These are phyloP conservation scores for Anaeramoeba flamelloides DNA, from an alignment of 78 protist species.

Conservation along the genomic window DNA sequence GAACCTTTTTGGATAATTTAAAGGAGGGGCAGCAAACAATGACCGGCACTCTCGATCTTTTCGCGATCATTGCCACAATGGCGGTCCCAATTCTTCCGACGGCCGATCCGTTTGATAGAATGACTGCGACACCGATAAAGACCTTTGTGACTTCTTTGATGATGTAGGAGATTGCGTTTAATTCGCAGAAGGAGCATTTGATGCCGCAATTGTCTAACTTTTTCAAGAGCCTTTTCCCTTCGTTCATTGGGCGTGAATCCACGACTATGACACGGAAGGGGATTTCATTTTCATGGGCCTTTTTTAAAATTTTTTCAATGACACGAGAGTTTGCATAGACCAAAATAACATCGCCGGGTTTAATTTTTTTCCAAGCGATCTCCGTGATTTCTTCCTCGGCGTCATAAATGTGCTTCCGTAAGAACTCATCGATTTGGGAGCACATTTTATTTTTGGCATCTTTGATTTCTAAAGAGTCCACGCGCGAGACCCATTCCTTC, in stretches of 20 bases:
- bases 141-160: background rate
- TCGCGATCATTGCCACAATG: conserved; percentile 2
- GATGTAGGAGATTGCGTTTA: background rate
- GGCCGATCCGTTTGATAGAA: background rate
- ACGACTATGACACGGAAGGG: background rate
- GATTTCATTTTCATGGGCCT: conserved; percentile 23
- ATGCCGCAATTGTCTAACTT: background rate
- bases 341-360: conserved; percentile 61
- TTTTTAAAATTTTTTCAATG: conserved; percentile 25
- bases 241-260: background rate
- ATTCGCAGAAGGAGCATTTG: background rate
- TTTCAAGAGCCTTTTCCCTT: background rate
- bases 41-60: background rate
- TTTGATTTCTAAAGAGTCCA: too few relatives aligned
- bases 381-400: conserved; percentile 42
- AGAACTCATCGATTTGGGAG: too few relatives aligned
- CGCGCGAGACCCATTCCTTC: too few relatives aligned
- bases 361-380: conserved; percentile 29
- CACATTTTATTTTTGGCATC: too few relatives aligned
- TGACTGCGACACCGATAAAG: background rate
- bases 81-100: background rate
- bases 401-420: too few relatives aligned
- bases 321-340: conserved; percentile 28
- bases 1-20: background rate
- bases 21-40: background rate